Conservation (phyloP, 2,329 filamentous ascomycete genomes). For the Penicillium paneum region DNA sequence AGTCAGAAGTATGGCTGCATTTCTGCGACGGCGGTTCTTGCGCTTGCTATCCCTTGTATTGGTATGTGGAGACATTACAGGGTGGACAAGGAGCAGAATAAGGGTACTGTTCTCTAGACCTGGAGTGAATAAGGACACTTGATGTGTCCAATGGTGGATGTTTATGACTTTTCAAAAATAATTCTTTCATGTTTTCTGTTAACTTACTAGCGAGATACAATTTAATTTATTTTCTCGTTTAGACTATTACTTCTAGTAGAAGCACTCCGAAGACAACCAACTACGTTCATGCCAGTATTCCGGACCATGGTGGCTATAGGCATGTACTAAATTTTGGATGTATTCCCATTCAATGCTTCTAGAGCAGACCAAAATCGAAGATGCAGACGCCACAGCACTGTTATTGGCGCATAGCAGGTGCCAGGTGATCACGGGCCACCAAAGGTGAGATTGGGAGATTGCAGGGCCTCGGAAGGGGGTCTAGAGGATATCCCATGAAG, state of each 20-base stretch:
- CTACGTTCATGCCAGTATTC: not conserved
- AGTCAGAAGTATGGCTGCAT: conserved; percentile 31
- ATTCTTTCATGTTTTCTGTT: not conserved
- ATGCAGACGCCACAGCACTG: conserved; percentile 1
- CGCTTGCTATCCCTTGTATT: conserved; percentile 25
- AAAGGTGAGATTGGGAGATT: conserved; percentile 4
- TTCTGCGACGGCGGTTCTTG: conserved; percentile 25
- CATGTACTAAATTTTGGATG: too few species aligned
- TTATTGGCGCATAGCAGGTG: not conserved
- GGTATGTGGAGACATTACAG: conserved; percentile 28
- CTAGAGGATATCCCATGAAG: not conserved
- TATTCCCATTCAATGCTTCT: not conserved
- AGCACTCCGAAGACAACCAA: not conserved
- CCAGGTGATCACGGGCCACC: conserved; percentile 3
- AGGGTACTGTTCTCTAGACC: conserved; percentile 17
- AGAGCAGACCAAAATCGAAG: not conserved
- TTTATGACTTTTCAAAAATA: not conserved
- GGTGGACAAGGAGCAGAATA: conserved; percentile 31
- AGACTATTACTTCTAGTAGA: not conserved
- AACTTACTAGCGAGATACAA: not conserved
- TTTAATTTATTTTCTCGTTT: not conserved
- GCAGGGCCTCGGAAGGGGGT: not conserved
- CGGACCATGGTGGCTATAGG: not conserved
- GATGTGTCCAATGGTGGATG: not conserved
- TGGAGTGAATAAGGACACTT: not conserved